Base-by-base conservation (phyloP, 1,284 basidiomycete genomes). In the Pseudozyma sp. region DNA sequence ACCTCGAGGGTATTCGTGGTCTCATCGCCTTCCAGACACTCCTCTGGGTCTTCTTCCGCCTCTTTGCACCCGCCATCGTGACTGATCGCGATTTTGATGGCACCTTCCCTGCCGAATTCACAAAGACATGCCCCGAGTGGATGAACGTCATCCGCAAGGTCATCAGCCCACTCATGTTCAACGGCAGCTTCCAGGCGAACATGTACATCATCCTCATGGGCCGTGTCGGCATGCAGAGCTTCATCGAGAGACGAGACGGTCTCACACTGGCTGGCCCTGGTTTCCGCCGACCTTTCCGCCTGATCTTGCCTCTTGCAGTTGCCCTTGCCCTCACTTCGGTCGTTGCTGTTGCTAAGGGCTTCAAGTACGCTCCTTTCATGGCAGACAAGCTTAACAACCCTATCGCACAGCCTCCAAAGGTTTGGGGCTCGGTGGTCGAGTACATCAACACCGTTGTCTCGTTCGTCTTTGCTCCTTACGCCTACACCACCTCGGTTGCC, bases 121-220 rank as follows among this genome's bases (percentile, higher is more conserved):
- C 69, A 12, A 64, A 66, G 59, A 67, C 65, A 36, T 72, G 55
- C 13, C 69, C 56, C 2, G n/a, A 52, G 13, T 80, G 78, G 78
- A 69, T 70, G 64, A 77, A 72, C 59, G 47, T 59, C 2, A 25
- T 80, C n/a, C 77, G 78, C 54, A 80, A 80, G 70, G 59, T 44
- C 14, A 43, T 80, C 43, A 60, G 62, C 11, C 78, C 78, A 5
- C 42, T 80, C 39, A 55, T 80, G 44, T 80, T 62, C 52, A 78
- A 79, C 55, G 77, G 77, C 9, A 71, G 60, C 36, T 56, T 78
- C 45, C 78, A 78, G 53, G 62, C 68, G 9, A 70, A 73, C 64
- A 75, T 77, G 66, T 80, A 75, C 66, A 64, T 80, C 56, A 69
- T 80, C 39, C 64, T 80, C 43, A 69, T 70, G 61, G 77, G 71